Base-by-base conservation (phyloP, 495 filamentous ascomycete species). In the Hypoxylon cercidicola region DNA sequence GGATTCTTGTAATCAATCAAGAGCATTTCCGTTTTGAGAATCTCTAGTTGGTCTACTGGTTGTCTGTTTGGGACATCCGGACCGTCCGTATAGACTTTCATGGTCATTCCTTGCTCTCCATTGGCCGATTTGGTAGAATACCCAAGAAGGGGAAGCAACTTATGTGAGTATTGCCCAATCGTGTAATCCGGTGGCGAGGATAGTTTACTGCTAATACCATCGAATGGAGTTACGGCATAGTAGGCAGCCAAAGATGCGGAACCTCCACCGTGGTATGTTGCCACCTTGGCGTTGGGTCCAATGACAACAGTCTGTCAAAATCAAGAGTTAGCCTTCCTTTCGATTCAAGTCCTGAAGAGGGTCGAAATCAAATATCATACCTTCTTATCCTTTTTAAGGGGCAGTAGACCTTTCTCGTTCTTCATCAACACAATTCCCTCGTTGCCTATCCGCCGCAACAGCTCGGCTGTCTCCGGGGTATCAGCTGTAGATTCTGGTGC, bases 381-480 rank as follows among this genome's bases (percentile, higher is more conserved):
- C 53, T 85, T 86, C 66, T 87, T 87, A 18, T 82, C 78, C 62
- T 84, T 87, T 48, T 83, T 85, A 13, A 94, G 74, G 1, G 91
- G 91, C 5, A 94, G 76, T 16, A 88, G 74, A 40, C 79, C 77
- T n/a, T 79, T 78, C 9, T 91, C 83, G 43, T 93, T 93, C 75
- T 92, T 91, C 54, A 93, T 77, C 9, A 93, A 80, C 7, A 92
- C 90, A 19, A 90, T 86, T 32, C 85, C 85, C 57, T 92, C 89
- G 1, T 84, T 82, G 10, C 87, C 90, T 40, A 89, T 82, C 32
- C 82, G 79, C 20, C 90, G 82, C 21, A 92, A 78, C n/a, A 83
- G 47, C 16, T 70, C 74, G 0, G 76, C 77, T 15, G 78, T 82
- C 66, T 82, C 76, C 6, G 77, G 74, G 1, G 77, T 82, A 62